These are phyloP conservation scores for Pestalotiopsis sp. DNA, from an alignment of 2,329 filamentous ascomycete genomes.

Conservation along the genomic window DNA sequence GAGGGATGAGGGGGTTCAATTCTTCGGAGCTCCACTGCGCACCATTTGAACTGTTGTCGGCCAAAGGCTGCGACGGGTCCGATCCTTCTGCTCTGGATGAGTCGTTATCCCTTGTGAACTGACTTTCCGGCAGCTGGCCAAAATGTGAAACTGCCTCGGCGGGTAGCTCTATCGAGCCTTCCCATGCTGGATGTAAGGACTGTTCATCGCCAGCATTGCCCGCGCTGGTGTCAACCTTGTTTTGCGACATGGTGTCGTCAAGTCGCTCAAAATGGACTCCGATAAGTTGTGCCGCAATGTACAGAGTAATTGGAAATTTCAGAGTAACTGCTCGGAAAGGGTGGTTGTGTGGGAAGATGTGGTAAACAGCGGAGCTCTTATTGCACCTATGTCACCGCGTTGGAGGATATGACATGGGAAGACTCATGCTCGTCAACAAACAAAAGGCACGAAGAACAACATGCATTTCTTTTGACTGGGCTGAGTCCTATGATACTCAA, in stretches of 20 bases:
- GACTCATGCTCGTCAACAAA: neutral
- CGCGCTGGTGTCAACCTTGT: neutral
- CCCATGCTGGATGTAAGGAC: neutral
- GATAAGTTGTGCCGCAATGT: neutral
- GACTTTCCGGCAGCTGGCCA: neutral
- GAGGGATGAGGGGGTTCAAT: slow-evolving; percentile 1
- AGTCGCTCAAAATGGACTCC: no score
- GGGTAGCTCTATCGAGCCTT: neutral
- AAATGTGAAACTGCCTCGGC: slow-evolving; percentile 1
- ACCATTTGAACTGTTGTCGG: neutral
- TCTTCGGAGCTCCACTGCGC: slow-evolving; percentile 3
- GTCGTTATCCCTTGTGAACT: neutral
- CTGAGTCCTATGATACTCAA: neutral
- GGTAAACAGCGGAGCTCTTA: neutral
- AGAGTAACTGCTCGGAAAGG: neutral
- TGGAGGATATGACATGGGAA: neutral
- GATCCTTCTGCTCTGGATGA: neutral
- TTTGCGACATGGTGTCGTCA: neutral
- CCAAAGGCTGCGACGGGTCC: neutral
- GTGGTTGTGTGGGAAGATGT: neutral
- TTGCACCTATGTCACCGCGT: neutral
- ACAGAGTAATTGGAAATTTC: neutral
- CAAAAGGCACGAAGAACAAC: neutral
- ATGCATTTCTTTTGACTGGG: neutral
- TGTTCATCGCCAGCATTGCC: neutral